Base-by-base conservation (phyloP, 2,329 filamentous ascomycete species). In the Intubia oerlemansii region DNA sequence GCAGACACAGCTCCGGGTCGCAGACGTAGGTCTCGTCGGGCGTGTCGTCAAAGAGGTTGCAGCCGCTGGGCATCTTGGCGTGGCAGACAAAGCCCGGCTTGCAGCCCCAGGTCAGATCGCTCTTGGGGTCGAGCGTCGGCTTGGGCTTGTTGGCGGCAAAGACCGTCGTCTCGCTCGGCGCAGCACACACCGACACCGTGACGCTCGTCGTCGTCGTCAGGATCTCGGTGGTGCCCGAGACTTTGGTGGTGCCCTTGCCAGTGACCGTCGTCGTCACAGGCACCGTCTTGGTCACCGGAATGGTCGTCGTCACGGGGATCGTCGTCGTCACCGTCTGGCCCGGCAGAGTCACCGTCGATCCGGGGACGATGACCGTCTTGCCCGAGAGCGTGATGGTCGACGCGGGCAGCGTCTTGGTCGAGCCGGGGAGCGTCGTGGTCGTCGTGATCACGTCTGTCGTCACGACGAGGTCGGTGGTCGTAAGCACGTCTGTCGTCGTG, bases 31-130 rank as follows among this genome's bases (percentile, higher is more conserved):
- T 43, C 17, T 56, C 42, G 2, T 34, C 37, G 0, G 65, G 65
- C 7, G 54, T 44, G 6, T 50, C 50, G 0, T 50, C 51, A 51
- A 56, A 68, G n/a, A 66, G 32, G 35, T 59, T 55, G 42, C 65
- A 69, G 14, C 47, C 48, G 1, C 30, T 38, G 0, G 60, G 57
- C 42, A 57, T 65, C 3, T 48, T 49, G n/a, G 55, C 54, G 35
- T 53, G 55, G 46, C 65, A 69, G 17, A 68, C 51, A 11, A 41
- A 57, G 18, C 62, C 61, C 3, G 62, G 59, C 10, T 36, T 28
- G 41, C 65, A 69, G 28, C 64, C 65, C 50, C 56, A 68, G 1
- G 59, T 62, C 22, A 46, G 47, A 29, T 62, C 38, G 2, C 56
- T 57, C 12, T 38, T 39, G 5, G 44, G 39, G 23, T 49, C 32